phyloP scores from a whole-genome alignment of 2,329 filamentous ascomycete genomes.

The Aspergillus sp. region DNA sequence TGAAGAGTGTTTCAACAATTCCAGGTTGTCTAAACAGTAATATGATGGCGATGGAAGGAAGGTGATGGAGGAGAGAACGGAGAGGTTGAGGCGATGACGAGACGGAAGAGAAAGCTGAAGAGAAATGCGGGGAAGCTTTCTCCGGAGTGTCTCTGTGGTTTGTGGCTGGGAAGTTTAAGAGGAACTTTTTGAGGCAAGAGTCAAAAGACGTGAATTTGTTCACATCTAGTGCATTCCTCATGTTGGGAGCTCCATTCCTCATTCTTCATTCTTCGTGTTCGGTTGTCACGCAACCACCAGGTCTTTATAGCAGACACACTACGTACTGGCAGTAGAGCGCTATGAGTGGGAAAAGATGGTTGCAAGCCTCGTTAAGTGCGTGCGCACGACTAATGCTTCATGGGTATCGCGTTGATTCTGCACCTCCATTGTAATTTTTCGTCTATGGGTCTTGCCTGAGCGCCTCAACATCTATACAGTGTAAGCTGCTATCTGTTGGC shows the following conservation, averaged over 20 bases:
- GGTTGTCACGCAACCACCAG: no score
- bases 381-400: no score
- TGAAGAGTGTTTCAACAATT: neutral
- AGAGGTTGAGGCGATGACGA: neutral
- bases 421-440: no score
- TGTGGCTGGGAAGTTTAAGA: neutral
- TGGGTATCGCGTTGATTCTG: no score
- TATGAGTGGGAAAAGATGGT: no score
- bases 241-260: neutral
- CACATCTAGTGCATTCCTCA: neutral
- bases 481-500: neutral
- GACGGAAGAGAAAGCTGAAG: slow-evolving; percentile 1
- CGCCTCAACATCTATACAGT: neutral
- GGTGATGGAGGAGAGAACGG: neutral
- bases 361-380: no score
- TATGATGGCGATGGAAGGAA: neutral
- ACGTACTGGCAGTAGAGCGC: no score
- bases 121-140: slow-evolving; percentile 15
- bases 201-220: neutral
- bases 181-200: neutral
- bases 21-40: neutral
- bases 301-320: no score
- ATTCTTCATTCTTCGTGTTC: neutral
- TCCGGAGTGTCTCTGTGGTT: neutral
- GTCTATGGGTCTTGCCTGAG: no score